These are phyloP conservation scores for Globisporangium megalacanthum DNA, from an alignment of 352 stramenopile species.

Conservation along the genomic window DNA sequence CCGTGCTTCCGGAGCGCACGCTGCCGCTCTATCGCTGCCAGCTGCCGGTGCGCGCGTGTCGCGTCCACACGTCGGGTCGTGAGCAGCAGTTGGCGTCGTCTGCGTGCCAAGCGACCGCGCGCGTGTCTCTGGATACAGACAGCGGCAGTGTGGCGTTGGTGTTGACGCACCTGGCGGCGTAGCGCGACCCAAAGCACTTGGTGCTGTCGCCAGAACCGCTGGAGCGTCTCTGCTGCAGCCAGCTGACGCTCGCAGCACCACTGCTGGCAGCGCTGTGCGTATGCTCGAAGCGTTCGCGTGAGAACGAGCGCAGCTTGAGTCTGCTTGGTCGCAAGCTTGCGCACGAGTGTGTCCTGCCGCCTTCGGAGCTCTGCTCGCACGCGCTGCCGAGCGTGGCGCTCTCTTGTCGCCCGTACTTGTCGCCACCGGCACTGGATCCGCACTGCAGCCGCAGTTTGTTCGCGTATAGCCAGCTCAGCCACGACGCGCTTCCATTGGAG, in stretches of 20 bases:
- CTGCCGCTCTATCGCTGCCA: constrained; percentile 6
- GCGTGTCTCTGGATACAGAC: constrained; percentile 37
- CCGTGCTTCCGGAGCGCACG: constrained; percentile 18
- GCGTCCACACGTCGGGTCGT: constrained; percentile 33
- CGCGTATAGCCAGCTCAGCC: constrained; percentile 10
- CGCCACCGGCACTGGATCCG: constrained; percentile 62
- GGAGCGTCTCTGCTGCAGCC: constrained; percentile 28
- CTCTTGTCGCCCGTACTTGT: constrained; percentile 23
- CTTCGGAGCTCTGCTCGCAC: constrained; percentile 33
- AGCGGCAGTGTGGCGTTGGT: constrained; percentile 29
- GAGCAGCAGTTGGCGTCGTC: constrained; percentile 20
- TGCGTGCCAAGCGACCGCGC: constrained; percentile 28
- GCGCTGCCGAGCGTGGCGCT: constrained; percentile 18
- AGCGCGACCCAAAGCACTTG: constrained; percentile 43
- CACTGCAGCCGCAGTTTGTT: constrained; percentile 10
- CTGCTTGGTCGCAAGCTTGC: constrained; percentile 34
- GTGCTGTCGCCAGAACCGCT: constrained; percentile 45
- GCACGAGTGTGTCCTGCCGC: constrained; percentile 38
- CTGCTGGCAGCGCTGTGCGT: constrained; percentile 4
- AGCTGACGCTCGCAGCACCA: constrained; percentile 9
- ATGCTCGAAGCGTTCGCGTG: constrained; percentile 31
- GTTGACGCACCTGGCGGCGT: constrained; percentile 29
- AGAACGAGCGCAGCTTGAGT: constrained; percentile 41
- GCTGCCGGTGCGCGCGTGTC: constrained; percentile 8
- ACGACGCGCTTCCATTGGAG: constrained; percentile 36